phyloP scores from a whole-genome alignment of 2,329 filamentous ascomycete species.

The Lachnellula hyalina region DNA sequence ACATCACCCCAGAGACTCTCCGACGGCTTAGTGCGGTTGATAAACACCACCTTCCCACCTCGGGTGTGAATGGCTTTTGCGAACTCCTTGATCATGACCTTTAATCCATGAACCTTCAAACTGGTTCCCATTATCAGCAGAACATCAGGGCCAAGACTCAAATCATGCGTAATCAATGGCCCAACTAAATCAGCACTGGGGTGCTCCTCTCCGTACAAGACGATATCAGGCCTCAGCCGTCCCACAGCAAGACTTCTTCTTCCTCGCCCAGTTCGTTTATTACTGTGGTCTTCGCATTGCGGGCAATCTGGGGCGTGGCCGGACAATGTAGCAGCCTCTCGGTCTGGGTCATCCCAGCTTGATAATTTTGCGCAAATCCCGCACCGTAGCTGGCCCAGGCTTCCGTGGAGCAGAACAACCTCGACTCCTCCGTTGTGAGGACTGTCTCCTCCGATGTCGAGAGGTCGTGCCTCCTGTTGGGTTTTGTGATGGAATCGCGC shows the following conservation, averaged over 20 bases:
- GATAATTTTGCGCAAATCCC: constrained; percentile 54
- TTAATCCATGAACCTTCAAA: constrained; percentile 64
- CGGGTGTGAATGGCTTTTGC: constrained; percentile 62
- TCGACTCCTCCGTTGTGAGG: constrained; percentile 28
- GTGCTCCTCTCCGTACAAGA: constrained; percentile 70
- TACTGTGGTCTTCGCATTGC: constrained; percentile 57
- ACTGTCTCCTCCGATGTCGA: constrained; percentile 29
- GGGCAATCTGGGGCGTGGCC: constrained; percentile 65
- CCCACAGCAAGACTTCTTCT: constrained; percentile 64
- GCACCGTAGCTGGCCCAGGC: constrained; percentile 59
- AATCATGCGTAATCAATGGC: constrained; percentile 62
- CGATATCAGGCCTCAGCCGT: constrained; percentile 65
- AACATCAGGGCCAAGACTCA: constrained; percentile 59
- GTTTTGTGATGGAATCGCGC: constrained; percentile 50
- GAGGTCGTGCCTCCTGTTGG: constrained; percentile 33
- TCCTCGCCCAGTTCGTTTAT: constrained; percentile 57
- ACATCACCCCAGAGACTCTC: constrained; percentile 69
- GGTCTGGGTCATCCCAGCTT: constrained; percentile 53
- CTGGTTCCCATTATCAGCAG: constrained; percentile 68
- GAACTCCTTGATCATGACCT: constrained; percentile 66
- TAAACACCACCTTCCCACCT: constrained; percentile 65
- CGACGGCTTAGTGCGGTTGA: constrained; percentile 67
- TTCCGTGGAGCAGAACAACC: constrained; percentile 66
- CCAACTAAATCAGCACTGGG: constrained; percentile 64
- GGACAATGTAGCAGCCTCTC: constrained; percentile 41